Conservation (phyloP, 2,329 filamentous ascomycete species). For the Alternaria sp. region DNA sequence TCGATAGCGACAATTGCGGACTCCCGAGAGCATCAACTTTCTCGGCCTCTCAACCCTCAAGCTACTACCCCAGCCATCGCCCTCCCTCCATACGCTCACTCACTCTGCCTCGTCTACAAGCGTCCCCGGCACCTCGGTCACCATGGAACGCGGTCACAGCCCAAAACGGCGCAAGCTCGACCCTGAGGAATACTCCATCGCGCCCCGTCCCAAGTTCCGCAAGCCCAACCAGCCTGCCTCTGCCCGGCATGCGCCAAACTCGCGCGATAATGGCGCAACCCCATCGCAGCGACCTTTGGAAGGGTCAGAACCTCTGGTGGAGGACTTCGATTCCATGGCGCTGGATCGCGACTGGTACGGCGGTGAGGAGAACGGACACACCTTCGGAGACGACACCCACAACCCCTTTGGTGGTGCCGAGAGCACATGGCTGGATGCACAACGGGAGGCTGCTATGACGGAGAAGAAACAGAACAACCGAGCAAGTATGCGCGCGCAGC, state of each 20-base stretch:
- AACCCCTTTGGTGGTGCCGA: slow-evolving; percentile 86
- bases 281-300: slow-evolving; percentile 66
- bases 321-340: slow-evolving; percentile 73
- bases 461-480: slow-evolving; percentile 80
- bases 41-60: neutral
- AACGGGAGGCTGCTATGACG: slow-evolving; percentile 73
- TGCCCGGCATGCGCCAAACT: slow-evolving; percentile 43
- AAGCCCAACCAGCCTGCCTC: slow-evolving; percentile 45
- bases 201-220: slow-evolving; percentile 55
- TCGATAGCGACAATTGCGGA: slow-evolving; percentile 31
- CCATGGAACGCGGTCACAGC: slow-evolving; percentile 55
- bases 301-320: slow-evolving; percentile 65
- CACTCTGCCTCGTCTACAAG: neutral
- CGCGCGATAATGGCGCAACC: slow-evolving; percentile 38
- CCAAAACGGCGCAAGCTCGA: slow-evolving; percentile 73
- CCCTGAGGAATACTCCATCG: slow-evolving; percentile 64
- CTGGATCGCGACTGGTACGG: slow-evolving; percentile 94
- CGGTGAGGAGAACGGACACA: slow-evolving; percentile 83
- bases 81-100: neutral
- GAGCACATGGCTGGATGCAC: slow-evolving; percentile 75
- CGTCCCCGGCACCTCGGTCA: neutral
- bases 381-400: slow-evolving; percentile 89
- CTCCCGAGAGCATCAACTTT: slow-evolving; percentile 21
- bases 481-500: slow-evolving; percentile 75
- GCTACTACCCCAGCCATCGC: neutral